Conservation (phyloP, 768 basidiomycete species). For the Calvatia gigantea region DNA sequence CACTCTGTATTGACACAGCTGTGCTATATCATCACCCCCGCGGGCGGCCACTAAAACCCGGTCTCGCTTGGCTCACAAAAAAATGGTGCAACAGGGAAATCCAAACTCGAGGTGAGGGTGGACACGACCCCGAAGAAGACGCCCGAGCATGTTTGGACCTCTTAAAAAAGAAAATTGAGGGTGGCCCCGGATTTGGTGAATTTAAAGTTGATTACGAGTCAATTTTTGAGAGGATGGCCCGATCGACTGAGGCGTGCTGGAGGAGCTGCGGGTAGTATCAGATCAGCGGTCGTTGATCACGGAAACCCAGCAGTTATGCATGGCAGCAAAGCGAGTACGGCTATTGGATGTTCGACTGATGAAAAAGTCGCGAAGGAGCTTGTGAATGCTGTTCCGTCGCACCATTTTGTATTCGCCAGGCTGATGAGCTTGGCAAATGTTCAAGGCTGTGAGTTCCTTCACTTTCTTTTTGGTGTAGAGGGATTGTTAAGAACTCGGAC, state of each 20-base stretch:
- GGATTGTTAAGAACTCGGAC: not conserved
- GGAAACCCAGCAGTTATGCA: constrained; percentile 85
- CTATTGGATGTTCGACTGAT: constrained; percentile 72
- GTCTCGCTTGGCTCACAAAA: constrained; percentile 94
- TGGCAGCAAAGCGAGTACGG: constrained; percentile 76
- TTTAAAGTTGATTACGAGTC: constrained; percentile 82
- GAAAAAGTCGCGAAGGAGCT: constrained; percentile 75
- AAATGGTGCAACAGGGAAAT: constrained; percentile 92
- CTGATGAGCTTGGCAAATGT: constrained; percentile 79
- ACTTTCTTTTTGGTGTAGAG: not conserved
- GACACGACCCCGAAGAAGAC: constrained; percentile 95
- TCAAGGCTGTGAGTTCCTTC: constrained; percentile 66
- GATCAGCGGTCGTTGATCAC: constrained; percentile 76
- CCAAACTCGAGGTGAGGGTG: constrained; percentile 77
- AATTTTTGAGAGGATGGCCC: constrained; percentile 81
- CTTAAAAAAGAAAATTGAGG: constrained; percentile 73
- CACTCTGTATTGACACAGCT: constrained; percentile 88
- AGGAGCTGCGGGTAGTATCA: constrained; percentile 37
- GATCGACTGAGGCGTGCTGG: constrained; percentile 38
- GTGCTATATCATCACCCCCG: constrained; percentile 89
- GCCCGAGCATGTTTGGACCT: constrained; percentile 86
- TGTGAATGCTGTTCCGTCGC: constrained; percentile 50
- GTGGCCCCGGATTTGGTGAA: constrained; percentile 81
- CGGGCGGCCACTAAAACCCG: constrained; percentile 90
- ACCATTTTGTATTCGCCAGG: constrained; percentile 83